Base-by-base conservation (phyloP, 371 early-diverging fungal genomes). In the Mortierella sp. region DNA sequence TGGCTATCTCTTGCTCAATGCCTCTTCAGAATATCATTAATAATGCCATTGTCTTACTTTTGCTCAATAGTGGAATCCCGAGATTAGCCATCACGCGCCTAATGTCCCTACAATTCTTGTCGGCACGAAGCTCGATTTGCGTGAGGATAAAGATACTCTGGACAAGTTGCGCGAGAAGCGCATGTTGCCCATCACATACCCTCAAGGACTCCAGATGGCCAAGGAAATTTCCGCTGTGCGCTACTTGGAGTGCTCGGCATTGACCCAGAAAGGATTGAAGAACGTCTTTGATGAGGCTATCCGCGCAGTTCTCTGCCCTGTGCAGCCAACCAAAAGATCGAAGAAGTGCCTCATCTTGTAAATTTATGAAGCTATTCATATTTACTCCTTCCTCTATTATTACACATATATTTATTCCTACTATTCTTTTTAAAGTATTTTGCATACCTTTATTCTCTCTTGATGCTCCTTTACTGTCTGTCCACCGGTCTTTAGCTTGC, bases 231-330 rank as follows among this genome's bases (percentile, higher is more conserved):
- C 87, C 9, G 96, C 97, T 34, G 95, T 94, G 70, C 95, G 93
- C 72, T 98, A 98, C 84, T 90, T 99, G 47, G 99, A 99, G 89
- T 99, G 99, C 85, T 98, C 98, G 23, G 97, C 99, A n/a, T 87
- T 97, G 73, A 98, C 98, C 63, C 97, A 98, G 85, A 97, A 96
- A 84, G 98, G 98, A 42, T 87, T 99, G 66, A 97, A 98, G 90
- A 96, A 94, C 77, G 98, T 98, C 66, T 99, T 99, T 91, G 98
- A 99, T 83, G 95, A 96, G 78, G 98, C 98, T 45, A 98, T 98
- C 72, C 92, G 98, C 56, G 98, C 98, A n/a, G 98, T 96, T 12
- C 86, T 98, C 61, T 86, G 87, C 68, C 94, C 95, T 40, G 85
- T 88, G 28, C 83, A 86, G 75, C 84, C 86, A 61, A 83, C 85